phyloP scores from a whole-genome alignment of 306 rosid species.

The Ormosia semicastrata region DNA sequence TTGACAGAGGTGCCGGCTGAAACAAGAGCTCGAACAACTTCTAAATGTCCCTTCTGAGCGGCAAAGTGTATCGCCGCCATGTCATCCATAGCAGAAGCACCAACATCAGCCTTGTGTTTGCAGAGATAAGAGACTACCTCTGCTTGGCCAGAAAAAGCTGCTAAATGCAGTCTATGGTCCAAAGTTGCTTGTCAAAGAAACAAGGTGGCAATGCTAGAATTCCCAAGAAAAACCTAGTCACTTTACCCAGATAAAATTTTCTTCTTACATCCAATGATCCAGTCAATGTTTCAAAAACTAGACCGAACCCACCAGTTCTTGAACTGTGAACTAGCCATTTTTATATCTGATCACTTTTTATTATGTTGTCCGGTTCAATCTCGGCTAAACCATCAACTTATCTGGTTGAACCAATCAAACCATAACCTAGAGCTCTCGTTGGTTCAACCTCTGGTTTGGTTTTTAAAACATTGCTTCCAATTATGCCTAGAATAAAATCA shows the following conservation, averaged over 20 bases:
- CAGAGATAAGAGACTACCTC: conserved; percentile 74
- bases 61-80: conserved; percentile 97
- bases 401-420: background rate
- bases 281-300: background rate
- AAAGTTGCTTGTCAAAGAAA: conserved; percentile 58
- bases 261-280: background rate
- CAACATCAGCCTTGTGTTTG: conserved; percentile 84
- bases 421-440: background rate
- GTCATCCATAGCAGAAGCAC: conserved; percentile 96
- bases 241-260: background rate
- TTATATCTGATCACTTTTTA: no score
- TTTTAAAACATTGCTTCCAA: background rate
- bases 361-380: background rate
- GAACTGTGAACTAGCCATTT: background rate
- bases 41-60: conserved; percentile 87
- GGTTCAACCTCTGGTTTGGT: background rate
- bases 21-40: conserved; percentile 56
- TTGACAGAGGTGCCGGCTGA: conserved; percentile 67
- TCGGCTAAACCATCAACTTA: background rate
- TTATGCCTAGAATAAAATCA: background rate
- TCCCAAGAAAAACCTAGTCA: conserved; percentile 8
- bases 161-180: conserved; percentile 76
- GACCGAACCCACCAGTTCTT: background rate
- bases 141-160: conserved; percentile 88
- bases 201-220: conserved; percentile 25